Conservation (phyloP, 1,139 yeast genomes). For the Nakaseomyces sp. region DNA sequence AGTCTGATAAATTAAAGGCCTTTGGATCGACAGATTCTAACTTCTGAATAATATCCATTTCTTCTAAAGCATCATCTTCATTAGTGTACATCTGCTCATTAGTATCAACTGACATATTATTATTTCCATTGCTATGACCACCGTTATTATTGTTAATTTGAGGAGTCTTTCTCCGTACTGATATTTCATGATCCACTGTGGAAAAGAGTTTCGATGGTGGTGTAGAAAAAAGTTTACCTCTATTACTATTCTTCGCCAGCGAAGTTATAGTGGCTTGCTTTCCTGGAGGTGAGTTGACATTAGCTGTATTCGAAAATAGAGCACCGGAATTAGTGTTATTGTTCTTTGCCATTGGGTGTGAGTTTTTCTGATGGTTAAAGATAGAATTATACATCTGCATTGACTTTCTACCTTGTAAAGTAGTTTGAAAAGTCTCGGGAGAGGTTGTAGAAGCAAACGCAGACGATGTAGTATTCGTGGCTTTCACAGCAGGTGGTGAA, state of each 20-base stretch:
- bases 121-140: no score
- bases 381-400: conserved; percentile 1
- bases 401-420: neutral
- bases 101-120: conserved; percentile 7
- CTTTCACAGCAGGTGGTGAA: conserved; percentile 3
- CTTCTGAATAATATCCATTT: neutral
- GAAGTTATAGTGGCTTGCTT: conserved; percentile 15
- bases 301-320: neutral
- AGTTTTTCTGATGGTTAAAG: conserved; percentile 5
- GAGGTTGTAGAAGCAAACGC: conserved; percentile 1
- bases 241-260: conserved; percentile 13
- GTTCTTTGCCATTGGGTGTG: neutral
- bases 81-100: neutral
- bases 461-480: conserved; percentile 1
- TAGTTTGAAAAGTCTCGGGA: neutral
- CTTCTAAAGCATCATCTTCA: neutral
- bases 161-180: conserved; percentile 20
- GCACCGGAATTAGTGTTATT: neutral
- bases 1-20: conserved; percentile 19
- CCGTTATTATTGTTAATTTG: conserved; percentile 10
- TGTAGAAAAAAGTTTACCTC: conserved; percentile 20
- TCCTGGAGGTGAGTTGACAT: conserved; percentile 12
- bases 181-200: conserved; percentile 7
- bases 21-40: conserved; percentile 1
- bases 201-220: conserved; percentile 26